Percentiles rank a stretch among this genome's conserved stretches.
phyloP scores from a whole-genome alignment of 805 yeast species.

The Myxozyma geophila region DNA sequence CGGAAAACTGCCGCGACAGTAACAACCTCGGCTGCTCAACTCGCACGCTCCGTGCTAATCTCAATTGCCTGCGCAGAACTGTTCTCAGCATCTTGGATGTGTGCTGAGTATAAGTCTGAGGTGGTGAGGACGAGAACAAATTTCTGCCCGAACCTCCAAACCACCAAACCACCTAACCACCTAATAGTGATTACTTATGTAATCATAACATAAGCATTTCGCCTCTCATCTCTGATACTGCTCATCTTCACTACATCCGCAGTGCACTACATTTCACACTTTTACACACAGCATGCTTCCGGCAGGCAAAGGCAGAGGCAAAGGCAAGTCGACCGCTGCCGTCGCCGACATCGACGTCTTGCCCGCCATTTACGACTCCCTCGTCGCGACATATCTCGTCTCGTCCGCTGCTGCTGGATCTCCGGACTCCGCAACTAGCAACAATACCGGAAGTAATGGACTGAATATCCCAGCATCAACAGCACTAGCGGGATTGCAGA shows the following conservation, averaged over 20 bases:
- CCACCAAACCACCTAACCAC: not conserved
- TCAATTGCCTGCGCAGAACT: not conserved
- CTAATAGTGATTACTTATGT: not conserved
- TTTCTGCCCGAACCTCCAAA: not conserved
- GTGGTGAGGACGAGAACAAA: not conserved
- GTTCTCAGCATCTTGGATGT: not conserved
- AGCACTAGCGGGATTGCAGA: conserved; percentile 18
- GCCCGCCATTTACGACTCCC: conserved; percentile 16
- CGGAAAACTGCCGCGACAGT: not conserved
- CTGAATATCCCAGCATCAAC: conserved; percentile 17
- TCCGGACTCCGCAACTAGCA: conserved; percentile 4
- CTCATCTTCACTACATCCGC: not conserved
- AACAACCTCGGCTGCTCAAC: not conserved
- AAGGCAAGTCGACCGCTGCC: conserved; percentile 18
- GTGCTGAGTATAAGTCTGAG: not conserved
- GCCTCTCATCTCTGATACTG: not conserved
- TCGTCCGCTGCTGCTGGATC: conserved; percentile 5
- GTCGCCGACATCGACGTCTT: conserved; percentile 13
- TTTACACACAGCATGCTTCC: conserved; percentile 8
- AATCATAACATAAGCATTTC: too few relatives aligned
- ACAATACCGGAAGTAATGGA: not conserved
- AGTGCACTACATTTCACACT: not conserved
- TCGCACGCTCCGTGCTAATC: not conserved
- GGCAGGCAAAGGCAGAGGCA: conserved; percentile 34
- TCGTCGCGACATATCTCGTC: conserved; percentile 11